These are phyloP conservation scores for Fusarium sp. DNA, from an alignment of 2,329 filamentous ascomycete genomes.

Conservation along the genomic window DNA sequence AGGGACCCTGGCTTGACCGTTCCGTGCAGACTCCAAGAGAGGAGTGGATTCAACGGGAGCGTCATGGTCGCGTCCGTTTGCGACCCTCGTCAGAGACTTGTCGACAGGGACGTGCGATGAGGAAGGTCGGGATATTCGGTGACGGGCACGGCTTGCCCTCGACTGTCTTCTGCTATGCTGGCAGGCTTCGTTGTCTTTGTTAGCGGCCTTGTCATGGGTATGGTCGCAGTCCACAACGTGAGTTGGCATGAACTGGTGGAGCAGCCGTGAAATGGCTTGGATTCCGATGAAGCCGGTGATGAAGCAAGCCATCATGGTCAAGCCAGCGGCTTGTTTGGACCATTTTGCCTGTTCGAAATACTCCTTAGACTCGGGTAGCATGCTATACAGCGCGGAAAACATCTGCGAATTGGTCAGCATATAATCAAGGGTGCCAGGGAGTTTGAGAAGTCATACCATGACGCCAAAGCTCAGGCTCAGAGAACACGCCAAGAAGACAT, in stretches of 20 bases:
- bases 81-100: slow-evolving; percentile 31
- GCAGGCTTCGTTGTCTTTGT: slow-evolving; percentile 43
- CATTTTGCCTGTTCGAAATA: slow-evolving; percentile 80
- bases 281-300: slow-evolving; percentile 80
- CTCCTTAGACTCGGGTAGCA: slow-evolving; percentile 86
- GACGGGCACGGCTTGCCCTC: slow-evolving; percentile 48
- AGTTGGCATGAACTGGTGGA: slow-evolving; percentile 81
- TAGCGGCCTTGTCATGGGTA: slow-evolving; percentile 69
- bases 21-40: slow-evolving; percentile 53
- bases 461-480: slow-evolving; percentile 95
- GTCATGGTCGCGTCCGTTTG: slow-evolving; percentile 38
- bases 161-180: slow-evolving; percentile 46
- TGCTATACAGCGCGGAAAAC: slow-evolving; percentile 91
- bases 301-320: slow-evolving; percentile 77
- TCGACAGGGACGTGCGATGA: slow-evolving; percentile 38
- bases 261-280: slow-evolving; percentile 76
- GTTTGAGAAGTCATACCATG: slow-evolving; percentile 73
- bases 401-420: slow-evolving; percentile 66
- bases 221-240: slow-evolving; percentile 87
- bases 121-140: slow-evolving; percentile 43
- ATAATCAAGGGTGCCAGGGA: background rate
- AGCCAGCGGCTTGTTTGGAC: slow-evolving; percentile 73
- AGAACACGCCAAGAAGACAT: slow-evolving; percentile 86
- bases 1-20: slow-evolving; percentile 40
- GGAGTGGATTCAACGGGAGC: slow-evolving; percentile 61